Evolutionary conservation across 2,329 filamentous ascomycete species (phyloP).

Genomic region (Cladosporium velox): DNA sequence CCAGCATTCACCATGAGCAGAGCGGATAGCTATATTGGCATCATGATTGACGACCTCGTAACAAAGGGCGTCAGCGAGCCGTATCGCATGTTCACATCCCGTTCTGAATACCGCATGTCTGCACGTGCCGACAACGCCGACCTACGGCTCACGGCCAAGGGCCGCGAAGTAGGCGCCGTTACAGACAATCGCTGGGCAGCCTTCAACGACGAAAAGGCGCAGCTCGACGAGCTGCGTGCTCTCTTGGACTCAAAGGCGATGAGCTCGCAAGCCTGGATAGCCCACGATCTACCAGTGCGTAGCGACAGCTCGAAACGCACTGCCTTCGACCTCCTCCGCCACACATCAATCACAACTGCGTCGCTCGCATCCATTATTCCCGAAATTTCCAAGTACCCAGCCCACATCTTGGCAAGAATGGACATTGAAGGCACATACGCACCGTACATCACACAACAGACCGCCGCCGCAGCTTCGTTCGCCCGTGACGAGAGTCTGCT

Average conservation of each 20-base stretch:
- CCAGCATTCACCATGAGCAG: constrained; percentile 69
- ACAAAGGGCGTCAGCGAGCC: constrained; percentile 97
- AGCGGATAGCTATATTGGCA: constrained; percentile 91
- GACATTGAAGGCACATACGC: constrained; percentile 82
- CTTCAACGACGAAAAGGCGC: constrained; percentile 65
- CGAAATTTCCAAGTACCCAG: constrained; percentile 55
- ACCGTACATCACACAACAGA: constrained; percentile 78
- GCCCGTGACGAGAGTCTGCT: constrained; percentile 73
- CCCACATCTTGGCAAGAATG: constrained; percentile 67
- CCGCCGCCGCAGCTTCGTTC: constrained; percentile 65
- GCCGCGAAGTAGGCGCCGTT: constrained; percentile 74
- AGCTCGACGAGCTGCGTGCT: constrained; percentile 67
- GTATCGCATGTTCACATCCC: constrained; percentile 96
- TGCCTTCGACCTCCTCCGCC: constrained; percentile 77
- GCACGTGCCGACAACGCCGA: constrained; percentile 94
- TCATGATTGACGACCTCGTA: constrained; percentile 97
- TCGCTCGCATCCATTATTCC: constrained; percentile 61
- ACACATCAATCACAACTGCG: constrained; percentile 61
- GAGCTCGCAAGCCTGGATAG: constrained; percentile 66
- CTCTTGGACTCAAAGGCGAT: constrained; percentile 61
- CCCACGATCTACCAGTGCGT: constrained; percentile 68
- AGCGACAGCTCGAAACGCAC: constrained; percentile 67
- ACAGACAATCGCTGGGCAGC: constrained; percentile 73
- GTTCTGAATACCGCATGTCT: constrained; percentile 93
- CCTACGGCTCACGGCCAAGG: constrained; percentile 76